Evolutionary conservation across 345 rosid genomes (phyloP), one percentile per base, ranked within the genome.

Genomic region (Chamaenerion angustifolium): DNA sequence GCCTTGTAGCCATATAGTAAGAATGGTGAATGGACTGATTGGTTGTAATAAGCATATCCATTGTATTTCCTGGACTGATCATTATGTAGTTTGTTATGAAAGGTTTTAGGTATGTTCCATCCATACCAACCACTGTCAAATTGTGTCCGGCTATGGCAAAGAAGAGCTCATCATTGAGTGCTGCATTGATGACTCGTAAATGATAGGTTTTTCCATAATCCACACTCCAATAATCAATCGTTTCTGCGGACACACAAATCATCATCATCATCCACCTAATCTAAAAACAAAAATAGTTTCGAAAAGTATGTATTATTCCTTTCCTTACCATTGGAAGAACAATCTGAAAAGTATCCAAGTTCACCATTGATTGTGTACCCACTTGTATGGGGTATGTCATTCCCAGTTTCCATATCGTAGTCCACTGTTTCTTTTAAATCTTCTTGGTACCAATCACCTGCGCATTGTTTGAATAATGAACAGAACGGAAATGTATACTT

Each of bases 101-200:
- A 0, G 68, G 75, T 27, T 63, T 71, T 0, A 60, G 12, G 48
- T 71, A 71, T 42, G 65, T 61, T 11, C 54, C 73, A 37, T 72
- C 77, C 35, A 40, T 47, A 10, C 70, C 71, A 0, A 72, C 73
- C 1, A 61, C 37, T 1, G 45, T 53, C 15, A 61, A 18, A 58
- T 54, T 56, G 44, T 72, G 77, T 8, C 53, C 15, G 4, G 77
- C 65, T 10, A 72, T 59, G 1, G 62, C 60, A 54, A 72, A 68
- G 47, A 72, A 72, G 1, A 46, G 43, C 16, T 60, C 61, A 1
- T 63, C 73, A 3, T 68, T 52, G 40, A 72, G 42, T 0, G 27
- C 62, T 0, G 70, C 73, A 18, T 64, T 72, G 12, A 72, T 46
- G 16, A 72, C 17, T 11, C 70, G 68, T 18, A 72, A 56, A 40